Conservation (phyloP, 2,329 filamentous ascomycete genomes). For the Paraconiothyrium sp. region DNA sequence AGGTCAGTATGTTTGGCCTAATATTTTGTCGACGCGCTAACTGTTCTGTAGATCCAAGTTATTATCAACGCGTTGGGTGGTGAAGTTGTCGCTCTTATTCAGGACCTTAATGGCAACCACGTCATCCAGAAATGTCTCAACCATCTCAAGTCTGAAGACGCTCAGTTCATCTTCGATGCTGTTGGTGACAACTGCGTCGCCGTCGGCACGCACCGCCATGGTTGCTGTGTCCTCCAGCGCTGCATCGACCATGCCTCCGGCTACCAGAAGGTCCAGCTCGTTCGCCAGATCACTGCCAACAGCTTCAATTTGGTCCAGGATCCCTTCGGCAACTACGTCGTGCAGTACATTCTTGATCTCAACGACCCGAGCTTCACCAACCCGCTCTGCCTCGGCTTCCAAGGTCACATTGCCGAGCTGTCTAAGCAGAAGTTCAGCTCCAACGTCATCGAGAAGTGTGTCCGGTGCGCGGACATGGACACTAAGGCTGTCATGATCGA, state of each 20-base stretch:
- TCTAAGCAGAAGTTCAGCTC: constrained; percentile 99
- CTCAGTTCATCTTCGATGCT: constrained; percentile 96
- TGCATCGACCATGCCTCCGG: constrained; percentile 97
- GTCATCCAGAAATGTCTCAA: constrained; percentile 99
- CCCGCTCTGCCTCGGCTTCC: constrained; percentile 84
- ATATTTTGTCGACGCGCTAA: constrained; percentile 20
- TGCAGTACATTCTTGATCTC: constrained; percentile 96
- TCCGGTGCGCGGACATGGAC: constrained; percentile 80
- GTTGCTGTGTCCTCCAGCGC: constrained; percentile 96
- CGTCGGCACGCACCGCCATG: constrained; percentile 96
- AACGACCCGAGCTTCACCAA: constrained; percentile 89
- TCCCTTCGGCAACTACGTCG: constrained; percentile 97
- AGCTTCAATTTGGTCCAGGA: constrained; percentile 93
- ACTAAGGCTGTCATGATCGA: constrained; percentile 84
- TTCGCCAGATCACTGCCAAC: constrained; percentile 85
- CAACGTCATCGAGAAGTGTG: constrained; percentile 93
- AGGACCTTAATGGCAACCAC: constrained; percentile 98
- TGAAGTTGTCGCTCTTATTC: constrained; percentile 91
- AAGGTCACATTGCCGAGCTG: constrained; percentile 72
- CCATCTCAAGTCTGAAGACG: constrained; percentile 83
- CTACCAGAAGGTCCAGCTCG: constrained; percentile 85
- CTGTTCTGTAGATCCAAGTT: constrained; percentile 67
- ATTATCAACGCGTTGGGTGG: constrained; percentile 86
- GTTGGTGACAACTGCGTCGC: constrained; percentile 87
- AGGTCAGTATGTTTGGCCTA: constrained; percentile 54